phyloP scores from a whole-genome alignment of 345 rosid species.

The Bretschneidera sinensis region DNA sequence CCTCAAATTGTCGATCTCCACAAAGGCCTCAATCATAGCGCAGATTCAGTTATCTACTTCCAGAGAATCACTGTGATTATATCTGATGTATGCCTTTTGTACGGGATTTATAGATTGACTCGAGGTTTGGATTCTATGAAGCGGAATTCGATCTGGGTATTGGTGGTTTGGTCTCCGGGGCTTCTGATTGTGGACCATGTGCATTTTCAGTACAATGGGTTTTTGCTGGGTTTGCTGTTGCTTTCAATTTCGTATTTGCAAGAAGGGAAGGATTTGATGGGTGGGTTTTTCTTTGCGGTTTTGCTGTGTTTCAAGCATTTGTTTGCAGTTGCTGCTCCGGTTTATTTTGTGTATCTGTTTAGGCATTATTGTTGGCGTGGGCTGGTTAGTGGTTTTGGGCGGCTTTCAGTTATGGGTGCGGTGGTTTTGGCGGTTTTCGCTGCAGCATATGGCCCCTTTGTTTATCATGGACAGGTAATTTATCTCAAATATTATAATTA shows the following conservation, averaged over 20 bases:
- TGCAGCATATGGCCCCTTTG: constrained; percentile 72
- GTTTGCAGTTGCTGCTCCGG: constrained; percentile 93
- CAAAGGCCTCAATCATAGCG: constrained; percentile 49
- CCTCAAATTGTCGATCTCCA: constrained; percentile 59
- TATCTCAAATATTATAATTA: not conserved
- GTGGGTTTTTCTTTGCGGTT: constrained; percentile 73
- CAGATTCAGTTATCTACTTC: constrained; percentile 53
- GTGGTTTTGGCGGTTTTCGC: constrained; percentile 64
- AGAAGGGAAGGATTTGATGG: constrained; percentile 75
- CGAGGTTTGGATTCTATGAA: constrained; percentile 25
- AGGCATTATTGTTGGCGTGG: constrained; percentile 84
- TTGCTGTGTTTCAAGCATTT: constrained; percentile 88
- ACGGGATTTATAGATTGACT: constrained; percentile 51
- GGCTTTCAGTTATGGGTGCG: constrained; percentile 50
- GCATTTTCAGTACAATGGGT: constrained; percentile 96
- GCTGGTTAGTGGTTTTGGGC: constrained; percentile 40
- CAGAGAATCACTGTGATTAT: constrained; percentile 67
- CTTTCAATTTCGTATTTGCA: constrained; percentile 71
- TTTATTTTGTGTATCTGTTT: constrained; percentile 77
- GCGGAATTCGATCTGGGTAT: constrained; percentile 46
- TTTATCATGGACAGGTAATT: constrained; percentile 72
- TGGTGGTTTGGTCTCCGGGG: constrained; percentile 83
- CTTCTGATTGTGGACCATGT: constrained; percentile 80
- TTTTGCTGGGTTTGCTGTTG: constrained; percentile 69
- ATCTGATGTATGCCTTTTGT: constrained; percentile 61